Percentiles rank a stretch among this genome's conserved stretches.
These are phyloP conservation scores for Soucietia sequanensis DNA, from an alignment of 805 yeast genomes.

Conservation along the genomic window DNA sequence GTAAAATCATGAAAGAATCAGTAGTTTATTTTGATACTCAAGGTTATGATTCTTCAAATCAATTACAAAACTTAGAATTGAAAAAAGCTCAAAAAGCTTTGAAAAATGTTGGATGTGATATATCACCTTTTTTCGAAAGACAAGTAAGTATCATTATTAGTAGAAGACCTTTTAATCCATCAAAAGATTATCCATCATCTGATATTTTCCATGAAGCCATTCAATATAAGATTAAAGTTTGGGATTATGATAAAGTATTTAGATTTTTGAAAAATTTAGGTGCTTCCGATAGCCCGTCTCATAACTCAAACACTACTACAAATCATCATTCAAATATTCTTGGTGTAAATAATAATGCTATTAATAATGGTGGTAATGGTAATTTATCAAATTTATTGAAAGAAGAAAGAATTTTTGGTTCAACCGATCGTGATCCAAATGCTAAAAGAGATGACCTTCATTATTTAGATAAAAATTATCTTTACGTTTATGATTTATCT, in stretches of 20 bases:
- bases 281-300: constrained; percentile 26
- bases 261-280: constrained; percentile 70
- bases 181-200: constrained; percentile 40
- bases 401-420: constrained; percentile 84
- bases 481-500: constrained; percentile 77
- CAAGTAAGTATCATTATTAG: constrained; percentile 74
- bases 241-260: constrained; percentile 84
- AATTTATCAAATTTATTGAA: constrained; percentile 54
- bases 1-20: constrained; percentile 55
- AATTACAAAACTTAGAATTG: constrained; percentile 34
- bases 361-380: constrained; percentile 13
- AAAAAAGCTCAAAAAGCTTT: constrained; percentile 45
- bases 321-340: not conserved
- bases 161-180: constrained; percentile 48
- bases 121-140: constrained; percentile 51
- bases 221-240: constrained; percentile 67
- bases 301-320: not conserved
- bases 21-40: constrained; percentile 61
- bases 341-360: constrained; percentile 1
- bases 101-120: constrained; percentile 47
- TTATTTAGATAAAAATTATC: constrained; percentile 68
- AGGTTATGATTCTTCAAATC: constrained; percentile 39
- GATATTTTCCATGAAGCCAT: constrained; percentile 70
- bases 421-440: constrained; percentile 83
- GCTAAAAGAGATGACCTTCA: constrained; percentile 83